Conservation (phyloP, 495 filamentous ascomycete species). For the Filosporella fistucella region DNA sequence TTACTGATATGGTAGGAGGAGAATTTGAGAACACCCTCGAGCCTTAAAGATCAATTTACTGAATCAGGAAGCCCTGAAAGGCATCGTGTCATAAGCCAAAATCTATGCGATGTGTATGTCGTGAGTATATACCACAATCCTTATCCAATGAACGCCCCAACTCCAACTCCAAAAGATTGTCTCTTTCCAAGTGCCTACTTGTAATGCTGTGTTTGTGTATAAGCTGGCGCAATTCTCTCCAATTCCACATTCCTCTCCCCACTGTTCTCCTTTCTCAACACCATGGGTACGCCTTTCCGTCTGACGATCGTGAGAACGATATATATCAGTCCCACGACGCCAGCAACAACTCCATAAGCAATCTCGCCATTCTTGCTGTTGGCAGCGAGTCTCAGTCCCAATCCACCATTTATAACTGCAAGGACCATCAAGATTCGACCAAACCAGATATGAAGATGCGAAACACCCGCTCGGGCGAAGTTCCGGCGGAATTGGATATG, state of each 20-base stretch:
- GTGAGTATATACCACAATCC: no score
- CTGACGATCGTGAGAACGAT: slow-evolving; percentile 25
- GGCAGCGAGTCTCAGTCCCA: slow-evolving; percentile 53
- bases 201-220: no score
- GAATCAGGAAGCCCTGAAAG: no score
- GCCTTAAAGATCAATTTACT: no score
- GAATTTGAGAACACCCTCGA: no score
- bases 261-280: neutral
- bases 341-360: slow-evolving; percentile 57
- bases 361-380: slow-evolving; percentile 31
- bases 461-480: slow-evolving; percentile 44
- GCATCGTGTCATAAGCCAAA: no score
- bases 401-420: slow-evolving; percentile 68
- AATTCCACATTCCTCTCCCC: neutral
- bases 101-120: no score
- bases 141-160: no score
- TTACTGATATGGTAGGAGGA: no score
- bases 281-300: slow-evolving; percentile 12
- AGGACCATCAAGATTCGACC: slow-evolving; percentile 57
- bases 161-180: no score
- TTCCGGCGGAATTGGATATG: slow-evolving; percentile 50
- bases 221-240: neutral
- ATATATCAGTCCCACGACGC: slow-evolving; percentile 45
- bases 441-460: slow-evolving; percentile 65
- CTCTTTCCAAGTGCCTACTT: no score